These are phyloP conservation scores for Scheffersomyces segobiensis DNA, from an alignment of 1,139 yeast genomes.

Conservation along the genomic window DNA sequence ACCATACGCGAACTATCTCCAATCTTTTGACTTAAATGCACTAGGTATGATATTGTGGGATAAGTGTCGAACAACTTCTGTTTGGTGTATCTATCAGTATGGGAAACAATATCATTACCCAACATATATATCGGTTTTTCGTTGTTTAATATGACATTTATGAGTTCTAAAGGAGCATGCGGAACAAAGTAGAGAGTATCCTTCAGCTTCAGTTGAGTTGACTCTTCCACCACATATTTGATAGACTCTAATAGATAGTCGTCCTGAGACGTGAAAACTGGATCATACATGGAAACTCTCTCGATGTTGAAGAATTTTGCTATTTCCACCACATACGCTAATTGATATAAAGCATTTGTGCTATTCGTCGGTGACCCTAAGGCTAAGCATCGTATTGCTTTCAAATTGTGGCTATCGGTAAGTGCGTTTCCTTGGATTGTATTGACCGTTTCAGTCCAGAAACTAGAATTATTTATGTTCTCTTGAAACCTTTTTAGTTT, in stretches of 20 bases:
- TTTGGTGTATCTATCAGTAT: conserved; percentile 52
- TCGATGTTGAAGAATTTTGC: conserved; percentile 20
- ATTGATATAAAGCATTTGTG: conserved; percentile 61
- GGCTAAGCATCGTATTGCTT: conserved; percentile 64
- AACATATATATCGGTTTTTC: conserved; percentile 38
- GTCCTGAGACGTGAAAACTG: conserved; percentile 55
- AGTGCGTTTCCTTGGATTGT: conserved; percentile 5
- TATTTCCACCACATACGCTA: conserved; percentile 53
- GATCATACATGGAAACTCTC: conserved; percentile 59
- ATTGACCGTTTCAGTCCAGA: conserved; percentile 21
- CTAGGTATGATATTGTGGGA: conserved; percentile 42
- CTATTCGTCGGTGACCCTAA: conserved; percentile 66
- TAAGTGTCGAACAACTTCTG: conserved; percentile 40
- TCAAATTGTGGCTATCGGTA: conserved; percentile 3
- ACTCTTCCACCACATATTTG: conserved; percentile 23
- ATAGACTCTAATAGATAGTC: conserved; percentile 22
- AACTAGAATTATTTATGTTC: conserved; percentile 19
- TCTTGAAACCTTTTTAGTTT: conserved; percentile 9
- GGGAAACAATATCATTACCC: conserved; percentile 51
- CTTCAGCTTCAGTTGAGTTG: conserved; percentile 14
- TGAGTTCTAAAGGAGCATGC: conserved; percentile 68
- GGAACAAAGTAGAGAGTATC: conserved; percentile 59
- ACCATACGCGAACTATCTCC: background rate
- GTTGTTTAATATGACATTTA: conserved; percentile 41
- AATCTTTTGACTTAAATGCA: conserved; percentile 22